phyloP scores from a whole-genome alignment of 371 early-diverging fungal species.

The Chytridium lagenaria region DNA sequence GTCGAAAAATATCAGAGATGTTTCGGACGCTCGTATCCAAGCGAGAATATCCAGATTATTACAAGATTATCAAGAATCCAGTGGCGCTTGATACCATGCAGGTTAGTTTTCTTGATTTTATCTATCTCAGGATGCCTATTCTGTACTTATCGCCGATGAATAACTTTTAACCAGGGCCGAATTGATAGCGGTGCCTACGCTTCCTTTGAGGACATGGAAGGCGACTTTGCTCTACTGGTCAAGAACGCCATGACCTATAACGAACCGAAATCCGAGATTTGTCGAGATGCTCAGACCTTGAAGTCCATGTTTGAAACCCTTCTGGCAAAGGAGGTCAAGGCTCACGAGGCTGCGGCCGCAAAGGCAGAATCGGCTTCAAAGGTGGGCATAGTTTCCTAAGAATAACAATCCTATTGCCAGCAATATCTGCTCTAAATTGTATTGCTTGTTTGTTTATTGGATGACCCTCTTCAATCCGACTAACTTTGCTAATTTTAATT shows the following conservation, averaged over 20 bases:
- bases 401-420: background rate
- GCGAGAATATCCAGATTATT: slow-evolving; percentile 61
- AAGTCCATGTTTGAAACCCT: slow-evolving; percentile 2
- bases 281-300: slow-evolving; percentile 71
- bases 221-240: slow-evolving; percentile 72
- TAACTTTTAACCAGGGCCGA: slow-evolving; percentile 18
- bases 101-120: too few relatives aligned
- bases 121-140: background rate
- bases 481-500: too few relatives aligned
- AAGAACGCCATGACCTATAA: slow-evolving; percentile 82
- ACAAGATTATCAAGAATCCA: slow-evolving; percentile 60
- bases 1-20: slow-evolving; percentile 45
- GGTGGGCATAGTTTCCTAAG: slow-evolving; percentile 1
- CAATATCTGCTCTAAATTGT: too few relatives aligned
- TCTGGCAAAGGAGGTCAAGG: slow-evolving; percentile 39
- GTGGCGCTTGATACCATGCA: slow-evolving; percentile 56
- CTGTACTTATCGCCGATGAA: background rate
- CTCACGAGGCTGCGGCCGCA: slow-evolving; percentile 42
- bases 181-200: slow-evolving; percentile 52
- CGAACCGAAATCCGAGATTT: slow-evolving; percentile 72
- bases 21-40: slow-evolving; percentile 46
- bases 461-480: too few relatives aligned
- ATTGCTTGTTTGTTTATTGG: too few relatives aligned
- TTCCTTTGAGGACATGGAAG: slow-evolving; percentile 60
- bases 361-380: slow-evolving; percentile 53